Base-by-base conservation (phyloP, 148 eudicot genomes). In the Camellia sinensis region DNA sequence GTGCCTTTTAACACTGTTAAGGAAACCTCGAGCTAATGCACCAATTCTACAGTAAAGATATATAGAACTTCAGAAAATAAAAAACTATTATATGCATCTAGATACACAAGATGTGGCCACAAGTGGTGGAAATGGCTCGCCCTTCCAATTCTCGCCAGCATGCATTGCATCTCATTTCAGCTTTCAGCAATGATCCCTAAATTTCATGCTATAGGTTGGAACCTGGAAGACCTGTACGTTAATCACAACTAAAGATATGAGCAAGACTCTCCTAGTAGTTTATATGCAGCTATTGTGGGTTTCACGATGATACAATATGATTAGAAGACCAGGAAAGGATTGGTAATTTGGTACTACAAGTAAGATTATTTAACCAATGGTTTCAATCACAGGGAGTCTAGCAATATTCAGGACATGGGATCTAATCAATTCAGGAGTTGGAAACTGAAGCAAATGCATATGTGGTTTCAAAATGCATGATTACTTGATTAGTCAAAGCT, bases 81-180 rank as follows among this genome's bases (percentile, higher is more conserved):
- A 4, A 78, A 59, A 43, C 65, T 70, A 78, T 62, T 60, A 3
- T 48, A 71, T 73, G 50, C 65, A 80, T 67, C 53, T 81, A 91
- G 92, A 93, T 93, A 95, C 98, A 95, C 68, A 93, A 85, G 62
- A 95, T 83, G 88, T 95, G 98, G 84, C 94, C 94, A 82, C 98
- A 95, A 44, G 91, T 90, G 68, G 98, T 95, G 10, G 96, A 76
- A 78, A 93, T 81, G 77, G 97, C 98, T 74, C 90, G 90, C 68
- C 97, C 97, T 87, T 93, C 98, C 89, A 95, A 79, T 74, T 93
- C 98, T 76, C 92, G 89, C 97, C 98, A 93, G 89, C 98, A 95
- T 5, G 93, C 96, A 68, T 95, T 95, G 92, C 98, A 95, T 83
- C 97, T 95, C 98, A 95, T 95, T 83, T 87, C 80, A 81, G 76